phyloP scores from a whole-genome alignment of 2,329 filamentous ascomycete genomes.

The Bipolaris cookei region DNA sequence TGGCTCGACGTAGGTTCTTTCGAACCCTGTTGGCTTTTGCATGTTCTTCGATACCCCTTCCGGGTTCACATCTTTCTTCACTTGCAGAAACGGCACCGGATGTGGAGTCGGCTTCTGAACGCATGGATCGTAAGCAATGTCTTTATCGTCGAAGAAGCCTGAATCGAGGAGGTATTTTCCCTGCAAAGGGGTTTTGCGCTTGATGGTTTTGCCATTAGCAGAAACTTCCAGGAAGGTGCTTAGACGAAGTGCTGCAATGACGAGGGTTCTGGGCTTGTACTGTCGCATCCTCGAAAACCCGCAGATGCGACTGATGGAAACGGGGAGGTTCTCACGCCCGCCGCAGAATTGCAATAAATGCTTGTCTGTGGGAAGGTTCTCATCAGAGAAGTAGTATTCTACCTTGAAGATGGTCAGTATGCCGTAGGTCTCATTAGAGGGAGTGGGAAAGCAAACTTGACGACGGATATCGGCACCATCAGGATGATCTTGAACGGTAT shows the following conservation, averaged over 20 bases:
- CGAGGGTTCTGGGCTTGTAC: constrained; percentile 50
- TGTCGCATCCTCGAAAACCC: constrained; percentile 56
- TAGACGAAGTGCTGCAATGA: constrained; percentile 52
- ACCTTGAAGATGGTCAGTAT: constrained; percentile 43
- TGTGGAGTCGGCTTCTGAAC: constrained; percentile 27
- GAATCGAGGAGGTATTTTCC: constrained; percentile 40
- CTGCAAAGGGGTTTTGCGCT: constrained; percentile 51
- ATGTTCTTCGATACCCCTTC: constrained; percentile 51
- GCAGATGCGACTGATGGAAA: constrained; percentile 53
- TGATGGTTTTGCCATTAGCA: constrained; percentile 51
- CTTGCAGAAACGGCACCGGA: constrained; percentile 33
- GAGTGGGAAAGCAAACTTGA: constrained; percentile 27
- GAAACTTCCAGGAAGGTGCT: constrained; percentile 53
- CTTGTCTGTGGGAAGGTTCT: constrained; percentile 53
- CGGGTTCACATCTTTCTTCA: constrained; percentile 38
- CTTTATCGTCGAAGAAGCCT: constrained; percentile 30
- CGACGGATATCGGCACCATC: constrained; percentile 38
- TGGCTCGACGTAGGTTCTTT: constrained; percentile 79
- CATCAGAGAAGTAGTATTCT: constrained; percentile 59
- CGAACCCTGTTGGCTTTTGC: constrained; percentile 55
- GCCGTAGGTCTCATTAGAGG: neutral
- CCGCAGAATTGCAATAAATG: constrained; percentile 53
- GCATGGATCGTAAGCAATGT: constrained; percentile 44
- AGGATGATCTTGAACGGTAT: constrained; percentile 28
- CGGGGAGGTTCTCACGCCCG: constrained; percentile 51